Conservation (phyloP, 1,139 yeast species). For the Suhomyces maxii region DNA sequence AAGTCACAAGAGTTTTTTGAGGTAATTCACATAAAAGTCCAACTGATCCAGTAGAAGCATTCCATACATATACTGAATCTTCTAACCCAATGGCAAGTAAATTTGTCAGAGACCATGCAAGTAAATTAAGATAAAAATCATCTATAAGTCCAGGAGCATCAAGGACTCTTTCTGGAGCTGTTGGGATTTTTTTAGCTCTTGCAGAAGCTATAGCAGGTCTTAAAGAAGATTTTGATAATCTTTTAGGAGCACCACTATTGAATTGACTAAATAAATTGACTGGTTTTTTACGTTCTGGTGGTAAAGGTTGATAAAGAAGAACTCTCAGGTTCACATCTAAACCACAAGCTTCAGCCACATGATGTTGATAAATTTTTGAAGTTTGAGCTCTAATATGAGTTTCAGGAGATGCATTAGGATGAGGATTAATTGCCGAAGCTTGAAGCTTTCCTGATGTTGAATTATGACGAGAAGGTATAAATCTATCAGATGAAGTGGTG, state of each 20-base stretch:
- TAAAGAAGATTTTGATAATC: constrained; percentile 15
- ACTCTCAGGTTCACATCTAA: constrained; percentile 81
- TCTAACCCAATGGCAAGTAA: constrained; percentile 88
- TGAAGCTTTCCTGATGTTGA: constrained; percentile 41
- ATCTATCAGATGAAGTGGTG: constrained; percentile 36
- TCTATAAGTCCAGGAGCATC: constrained; percentile 96
- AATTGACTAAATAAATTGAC: constrained; percentile 44
- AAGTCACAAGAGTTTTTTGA: constrained; percentile 57
- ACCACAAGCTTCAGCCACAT: constrained; percentile 95
- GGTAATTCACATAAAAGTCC: constrained; percentile 65
- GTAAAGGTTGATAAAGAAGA: constrained; percentile 80
- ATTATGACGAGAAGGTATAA: constrained; percentile 48
- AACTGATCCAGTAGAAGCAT: constrained; percentile 82
- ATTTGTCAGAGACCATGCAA: constrained; percentile 87
- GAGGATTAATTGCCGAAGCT: constrained; percentile 33
- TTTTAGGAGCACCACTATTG: constrained; percentile 16
- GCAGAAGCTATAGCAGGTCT: constrained; percentile 55
- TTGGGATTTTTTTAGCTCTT: constrained; percentile 69
- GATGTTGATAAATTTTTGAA: constrained; percentile 69
- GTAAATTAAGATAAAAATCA: constrained; percentile 84
- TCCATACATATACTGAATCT: constrained; percentile 86
- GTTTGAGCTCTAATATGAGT: constrained; percentile 69
- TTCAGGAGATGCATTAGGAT: constrained; percentile 51
- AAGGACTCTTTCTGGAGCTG: constrained; percentile 88
- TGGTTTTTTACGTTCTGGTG: constrained; percentile 72